Conservation (phyloP, 768 basidiomycete genomes). For the Hypsizygus marmoreus region DNA sequence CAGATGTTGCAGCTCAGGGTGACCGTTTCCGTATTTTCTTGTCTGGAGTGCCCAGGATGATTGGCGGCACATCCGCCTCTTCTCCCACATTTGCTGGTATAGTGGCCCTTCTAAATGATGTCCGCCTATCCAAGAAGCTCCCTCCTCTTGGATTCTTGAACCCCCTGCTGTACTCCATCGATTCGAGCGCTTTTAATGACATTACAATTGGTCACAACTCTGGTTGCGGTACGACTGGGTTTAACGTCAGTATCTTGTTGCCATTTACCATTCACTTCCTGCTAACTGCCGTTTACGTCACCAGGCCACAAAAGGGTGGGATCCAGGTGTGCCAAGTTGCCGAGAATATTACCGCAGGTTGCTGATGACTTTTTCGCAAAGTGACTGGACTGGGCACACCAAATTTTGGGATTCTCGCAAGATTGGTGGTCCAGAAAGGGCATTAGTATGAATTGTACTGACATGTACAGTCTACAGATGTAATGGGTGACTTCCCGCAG, state of each 20-base stretch:
- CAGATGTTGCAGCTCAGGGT: conserved; percentile 67
- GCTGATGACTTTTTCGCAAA: conserved; percentile 5
- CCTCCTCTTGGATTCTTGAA: conserved; percentile 63
- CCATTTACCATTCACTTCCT: neutral
- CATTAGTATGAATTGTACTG: too few species aligned
- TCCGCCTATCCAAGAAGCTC: conserved; percentile 43
- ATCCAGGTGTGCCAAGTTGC: conserved; percentile 46
- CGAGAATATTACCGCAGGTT: neutral
- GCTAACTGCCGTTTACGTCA: conserved; percentile 5
- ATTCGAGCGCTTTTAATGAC: conserved; percentile 49
- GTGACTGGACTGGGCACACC: conserved; percentile 17
- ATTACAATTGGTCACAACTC: conserved; percentile 55
- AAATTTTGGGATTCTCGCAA: conserved; percentile 20
- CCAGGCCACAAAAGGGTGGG: conserved; percentile 55
- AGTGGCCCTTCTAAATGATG: conserved; percentile 64
- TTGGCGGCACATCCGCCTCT: conserved; percentile 65
- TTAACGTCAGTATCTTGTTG: conserved; percentile 45
- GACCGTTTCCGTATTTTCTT: conserved; percentile 48
- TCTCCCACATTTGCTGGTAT: conserved; percentile 64
- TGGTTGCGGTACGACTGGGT: conserved; percentile 62
- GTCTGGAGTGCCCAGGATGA: conserved; percentile 32
- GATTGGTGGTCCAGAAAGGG: too few species aligned
- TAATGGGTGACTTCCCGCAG: too few species aligned
- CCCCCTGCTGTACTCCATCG: conserved; percentile 55
- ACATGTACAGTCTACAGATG: too few species aligned